phyloP scores from a whole-genome alignment of 441 rosid genomes.

The Omphalea diandra region DNA sequence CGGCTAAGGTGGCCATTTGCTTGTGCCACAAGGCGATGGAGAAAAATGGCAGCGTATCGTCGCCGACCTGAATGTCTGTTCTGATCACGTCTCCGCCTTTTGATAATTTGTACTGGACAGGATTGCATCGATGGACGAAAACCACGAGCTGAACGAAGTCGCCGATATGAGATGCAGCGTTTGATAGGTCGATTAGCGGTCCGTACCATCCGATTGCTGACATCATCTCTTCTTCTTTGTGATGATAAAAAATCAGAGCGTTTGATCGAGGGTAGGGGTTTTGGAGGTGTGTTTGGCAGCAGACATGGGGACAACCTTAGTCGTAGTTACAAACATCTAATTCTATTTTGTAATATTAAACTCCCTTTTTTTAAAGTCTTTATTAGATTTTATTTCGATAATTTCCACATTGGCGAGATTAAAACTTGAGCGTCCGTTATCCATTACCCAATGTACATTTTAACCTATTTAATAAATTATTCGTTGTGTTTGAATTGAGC shows the following conservation, averaged over 20 bases:
- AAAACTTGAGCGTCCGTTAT: no score
- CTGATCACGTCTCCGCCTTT: slow-evolving; percentile 45
- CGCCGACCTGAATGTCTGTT: slow-evolving; percentile 60
- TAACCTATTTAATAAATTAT: no score
- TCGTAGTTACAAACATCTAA: no score
- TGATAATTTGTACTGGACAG: slow-evolving; percentile 50
- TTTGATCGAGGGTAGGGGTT: not conserved
- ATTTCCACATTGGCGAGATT: no score
- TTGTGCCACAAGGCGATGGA: slow-evolving; percentile 54
- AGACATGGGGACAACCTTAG: not conserved
- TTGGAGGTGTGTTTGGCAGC: not conserved
- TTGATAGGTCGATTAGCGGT: slow-evolving; percentile 48
- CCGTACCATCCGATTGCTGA: slow-evolving; percentile 53
- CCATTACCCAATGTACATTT: no score
- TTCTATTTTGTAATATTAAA: no score
- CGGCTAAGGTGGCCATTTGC: slow-evolving; percentile 33
- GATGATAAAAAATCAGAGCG: no score
- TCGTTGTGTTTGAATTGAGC: no score
- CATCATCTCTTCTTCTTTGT: slow-evolving; percentile 32
- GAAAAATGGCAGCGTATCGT: slow-evolving; percentile 47
- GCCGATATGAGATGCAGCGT: slow-evolving; percentile 42
- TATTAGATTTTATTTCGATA: no score
- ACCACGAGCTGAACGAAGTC: slow-evolving; percentile 60
- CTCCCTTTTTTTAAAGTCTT: no score
- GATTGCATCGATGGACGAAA: slow-evolving; percentile 47